Evolutionary conservation across 1,284 basidiomycete species (phyloP).

Genomic region (Trichosporon asahii): DNA sequence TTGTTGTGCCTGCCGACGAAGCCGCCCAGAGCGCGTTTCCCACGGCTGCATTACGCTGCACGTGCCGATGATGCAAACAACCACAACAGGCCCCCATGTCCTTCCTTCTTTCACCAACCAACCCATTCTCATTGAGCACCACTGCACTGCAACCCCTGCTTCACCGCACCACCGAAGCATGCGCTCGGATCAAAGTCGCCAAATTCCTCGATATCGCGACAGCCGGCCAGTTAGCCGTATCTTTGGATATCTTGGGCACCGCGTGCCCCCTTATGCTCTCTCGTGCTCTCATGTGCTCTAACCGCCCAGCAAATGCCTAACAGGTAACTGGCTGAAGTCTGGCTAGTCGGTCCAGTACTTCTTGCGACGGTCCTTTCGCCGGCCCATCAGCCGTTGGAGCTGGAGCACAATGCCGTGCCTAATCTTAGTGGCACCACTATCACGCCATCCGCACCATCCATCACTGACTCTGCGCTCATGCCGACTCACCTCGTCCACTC

Average conservation of each 20-base stretch:
- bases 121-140: background rate
- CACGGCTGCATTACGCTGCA: background rate
- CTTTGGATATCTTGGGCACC: background rate
- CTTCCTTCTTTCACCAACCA: background rate
- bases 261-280: background rate
- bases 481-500: background rate
- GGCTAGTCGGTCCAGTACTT: no score
- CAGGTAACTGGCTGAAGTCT: background rate
- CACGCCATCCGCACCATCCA: slow-evolving; percentile 6
- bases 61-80: background rate
- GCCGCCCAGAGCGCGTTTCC: background rate
- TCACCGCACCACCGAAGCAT: no score
- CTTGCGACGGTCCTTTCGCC: no score
- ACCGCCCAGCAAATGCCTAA: background rate
- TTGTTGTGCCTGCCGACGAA: background rate
- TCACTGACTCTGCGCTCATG: slow-evolving; percentile 3
- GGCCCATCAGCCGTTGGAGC: background rate
- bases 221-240: background rate
- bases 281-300: background rate
- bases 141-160: background rate
- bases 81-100: background rate
- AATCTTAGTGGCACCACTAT: background rate
- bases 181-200: background rate
- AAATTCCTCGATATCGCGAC: background rate
- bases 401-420: background rate